Conservation (phyloP, 352 stramenopile genomes). For the Phytophthora lateralis region DNA sequence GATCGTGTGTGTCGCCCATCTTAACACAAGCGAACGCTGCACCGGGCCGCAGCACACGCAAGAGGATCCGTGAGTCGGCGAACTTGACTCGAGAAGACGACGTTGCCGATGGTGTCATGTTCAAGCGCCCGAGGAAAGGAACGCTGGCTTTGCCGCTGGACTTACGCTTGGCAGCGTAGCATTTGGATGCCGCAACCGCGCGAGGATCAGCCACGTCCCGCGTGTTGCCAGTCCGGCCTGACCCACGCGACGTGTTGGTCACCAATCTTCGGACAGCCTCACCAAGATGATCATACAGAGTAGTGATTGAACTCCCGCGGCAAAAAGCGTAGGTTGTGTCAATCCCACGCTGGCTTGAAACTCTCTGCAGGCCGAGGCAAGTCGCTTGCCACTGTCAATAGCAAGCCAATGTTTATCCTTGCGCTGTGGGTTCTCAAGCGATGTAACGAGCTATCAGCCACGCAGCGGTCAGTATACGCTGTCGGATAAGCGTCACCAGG, state of each 20-base stretch:
- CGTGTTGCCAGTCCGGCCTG: neutral
- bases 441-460: no score
- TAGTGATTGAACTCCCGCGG: neutral
- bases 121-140: neutral
- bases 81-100: neutral
- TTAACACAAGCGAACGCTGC: conserved; percentile 16
- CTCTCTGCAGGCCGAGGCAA: conserved; percentile 1
- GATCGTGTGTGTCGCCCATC: conserved; percentile 9
- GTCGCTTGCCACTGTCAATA: neutral
- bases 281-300: conserved; percentile 10
- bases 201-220: neutral
- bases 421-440: no score
- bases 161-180: conserved; percentile 2
- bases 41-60: conserved; percentile 6
- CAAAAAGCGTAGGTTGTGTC: conserved; percentile 1
- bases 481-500: no score
- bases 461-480: no score
- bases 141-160: conserved; percentile 9
- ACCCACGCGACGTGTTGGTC: no score
- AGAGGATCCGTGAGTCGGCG: conserved; percentile 1
- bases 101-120: neutral
- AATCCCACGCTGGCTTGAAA: neutral
- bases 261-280: neutral
- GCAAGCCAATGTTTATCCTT: neutral
- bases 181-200: conserved; percentile 2